Percentiles rank a stretch among this genome's conserved stretches.
These are phyloP conservation scores for Sarocladium oryzae DNA, from an alignment of 2,329 filamentous ascomycete species.

Conservation along the genomic window DNA sequence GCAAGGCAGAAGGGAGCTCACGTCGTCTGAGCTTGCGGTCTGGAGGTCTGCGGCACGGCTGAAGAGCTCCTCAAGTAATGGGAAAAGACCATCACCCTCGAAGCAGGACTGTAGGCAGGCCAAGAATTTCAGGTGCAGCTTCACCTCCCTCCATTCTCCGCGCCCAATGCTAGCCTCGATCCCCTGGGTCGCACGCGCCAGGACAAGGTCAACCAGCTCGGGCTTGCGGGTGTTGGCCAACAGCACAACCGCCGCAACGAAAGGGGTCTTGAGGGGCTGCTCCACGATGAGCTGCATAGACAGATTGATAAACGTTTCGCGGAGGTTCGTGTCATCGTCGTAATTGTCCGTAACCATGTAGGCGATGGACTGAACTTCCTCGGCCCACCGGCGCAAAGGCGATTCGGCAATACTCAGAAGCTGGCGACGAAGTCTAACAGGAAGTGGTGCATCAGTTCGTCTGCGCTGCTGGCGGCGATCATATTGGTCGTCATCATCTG, in stretches of 20 bases:
- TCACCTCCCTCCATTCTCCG: slow-evolving; percentile 85
- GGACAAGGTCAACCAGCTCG: slow-evolving; percentile 65
- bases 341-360: slow-evolving; percentile 74
- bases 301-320: slow-evolving; percentile 65
- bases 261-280: slow-evolving; percentile 97
- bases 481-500: slow-evolving; percentile 72
- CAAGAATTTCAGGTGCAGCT: slow-evolving; percentile 82
- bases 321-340: slow-evolving; percentile 69
- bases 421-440: slow-evolving; percentile 68
- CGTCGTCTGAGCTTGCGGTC: slow-evolving; percentile 87
- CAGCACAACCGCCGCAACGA: slow-evolving; percentile 77
- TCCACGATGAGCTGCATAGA: slow-evolving; percentile 73
- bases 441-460: slow-evolving; percentile 62
- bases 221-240: slow-evolving; percentile 72
- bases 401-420: slow-evolving; percentile 77
- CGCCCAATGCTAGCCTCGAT: slow-evolving; percentile 61
- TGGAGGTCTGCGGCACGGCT: slow-evolving; percentile 85
- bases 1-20: slow-evolving; percentile 38
- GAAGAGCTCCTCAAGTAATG: slow-evolving; percentile 84
- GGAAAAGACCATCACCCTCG: slow-evolving; percentile 80
- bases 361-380: slow-evolving; percentile 69
- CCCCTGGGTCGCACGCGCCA: slow-evolving; percentile 54
- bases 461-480: slow-evolving; percentile 66
- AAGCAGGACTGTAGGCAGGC: slow-evolving; percentile 78
- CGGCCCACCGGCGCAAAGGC: slow-evolving; percentile 68